Evolutionary conservation across 169 alveolate species (phyloP), one percentile per base, ranked within the genome.

Genomic region (Eimeria necatrix): DNA sequence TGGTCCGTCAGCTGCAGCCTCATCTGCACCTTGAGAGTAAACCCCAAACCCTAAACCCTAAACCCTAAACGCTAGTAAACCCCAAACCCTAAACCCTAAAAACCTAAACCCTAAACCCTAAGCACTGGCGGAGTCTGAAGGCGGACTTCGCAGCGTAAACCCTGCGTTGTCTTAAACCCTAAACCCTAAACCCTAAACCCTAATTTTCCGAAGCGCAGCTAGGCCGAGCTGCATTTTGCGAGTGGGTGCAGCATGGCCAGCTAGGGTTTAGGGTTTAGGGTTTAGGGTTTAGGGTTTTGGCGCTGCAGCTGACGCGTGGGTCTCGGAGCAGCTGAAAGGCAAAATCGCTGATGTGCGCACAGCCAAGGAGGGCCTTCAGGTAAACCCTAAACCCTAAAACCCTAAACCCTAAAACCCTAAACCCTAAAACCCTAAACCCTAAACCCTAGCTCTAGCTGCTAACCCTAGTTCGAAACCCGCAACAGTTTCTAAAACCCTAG

Each of bases 1-100:
- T 73, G 83, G 24, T 73, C 51, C 83, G 83, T 7, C 83, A 73
- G 52, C 52, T 73, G 83, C 83, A 73, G 83, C 83, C 83, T 2
- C 83, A 73, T 8, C 22, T 26, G 52, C 83, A 73, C 83, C 3
- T 73, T 12, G 83, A 73, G 20, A 1, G 83, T 73, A 73, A 64
- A 64, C 74, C 74, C 22, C 41, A 18, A 64, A 64, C 74, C 74
- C 74, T 64, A 64, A 32, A 22, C 18, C 26, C 74, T 22, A 64
- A 32, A 3, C 68, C 74, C 24, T 14, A 64, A 12, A 64, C 41
- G 4, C 74, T 59, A 16, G 70, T 64, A 64, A 64, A 64, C 74
- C 24, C 74, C 22, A 64, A 32, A 9, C 10, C 22, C 26, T 18
- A 64, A 64, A 64, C 74, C 73, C 73, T 61, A 8, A 61, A 61